Conservation (phyloP, 108 stramenopile genomes). For the Nannochloropsis gaditana region DNA sequence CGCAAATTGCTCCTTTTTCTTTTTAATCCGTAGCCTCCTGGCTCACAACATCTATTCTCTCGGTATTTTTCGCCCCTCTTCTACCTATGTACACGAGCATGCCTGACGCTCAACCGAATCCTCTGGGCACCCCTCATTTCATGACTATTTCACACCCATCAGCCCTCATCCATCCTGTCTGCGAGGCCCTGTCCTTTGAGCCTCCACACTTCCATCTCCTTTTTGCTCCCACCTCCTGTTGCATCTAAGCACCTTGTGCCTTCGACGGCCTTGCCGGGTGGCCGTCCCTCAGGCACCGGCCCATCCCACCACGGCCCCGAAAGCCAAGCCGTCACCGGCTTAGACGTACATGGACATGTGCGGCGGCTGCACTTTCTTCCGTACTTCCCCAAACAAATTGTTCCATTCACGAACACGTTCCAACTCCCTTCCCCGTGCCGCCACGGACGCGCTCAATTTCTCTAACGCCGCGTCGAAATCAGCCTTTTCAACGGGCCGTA, state of each 20-base stretch:
- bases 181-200: background rate
- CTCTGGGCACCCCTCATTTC: too few relatives aligned
- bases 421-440: slow-evolving; percentile 83
- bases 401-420: slow-evolving; percentile 92
- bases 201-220: background rate
- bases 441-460: slow-evolving; percentile 85
- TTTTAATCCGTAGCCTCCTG: too few relatives aligned
- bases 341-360: slow-evolving; percentile 48
- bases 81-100: too few relatives aligned
- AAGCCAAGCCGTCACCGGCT: background rate
- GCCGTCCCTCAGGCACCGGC: too few relatives aligned
- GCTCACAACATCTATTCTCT: too few relatives aligned
- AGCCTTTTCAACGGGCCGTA: background rate
- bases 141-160: too few relatives aligned
- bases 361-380: slow-evolving; percentile 63
- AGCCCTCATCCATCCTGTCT: too few relatives aligned
- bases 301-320: too few relatives aligned
- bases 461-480: slow-evolving; percentile 70
- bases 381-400: slow-evolving; percentile 91
- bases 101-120: too few relatives aligned
- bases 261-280: background rate
- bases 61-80: too few relatives aligned
- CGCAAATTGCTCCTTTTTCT: too few relatives aligned
- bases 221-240: background rate
- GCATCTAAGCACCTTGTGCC: background rate